phyloP scores from a whole-genome alignment of 176 grass and related monocot genomes.

The Oryza nivara region DNA sequence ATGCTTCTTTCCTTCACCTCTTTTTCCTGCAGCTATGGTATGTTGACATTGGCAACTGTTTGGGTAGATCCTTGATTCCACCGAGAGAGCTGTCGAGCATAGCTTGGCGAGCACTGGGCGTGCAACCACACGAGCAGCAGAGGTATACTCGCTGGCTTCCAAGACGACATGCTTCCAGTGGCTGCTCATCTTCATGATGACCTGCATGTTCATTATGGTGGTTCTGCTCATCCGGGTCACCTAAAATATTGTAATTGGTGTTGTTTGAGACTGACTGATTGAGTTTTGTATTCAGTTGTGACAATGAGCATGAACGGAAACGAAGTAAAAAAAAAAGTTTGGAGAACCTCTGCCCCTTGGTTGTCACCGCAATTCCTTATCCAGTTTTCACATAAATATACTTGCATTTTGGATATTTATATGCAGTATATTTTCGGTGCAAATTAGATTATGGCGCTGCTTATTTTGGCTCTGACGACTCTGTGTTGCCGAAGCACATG shows the following conservation, averaged over 20 bases:
- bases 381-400: background rate
- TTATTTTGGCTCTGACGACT: no score
- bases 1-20: background rate
- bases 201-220: constrained; percentile 88
- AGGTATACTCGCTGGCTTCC: constrained; percentile 67
- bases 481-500: no score
- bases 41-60: background rate
- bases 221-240: constrained; percentile 86
- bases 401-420: no score
- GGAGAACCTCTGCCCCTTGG: background rate
- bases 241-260: background rate
- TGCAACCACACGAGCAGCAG: constrained; percentile 63
- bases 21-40: background rate
- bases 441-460: no score
- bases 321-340: no score
- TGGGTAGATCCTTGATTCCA: constrained; percentile 82
- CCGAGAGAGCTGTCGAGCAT: constrained; percentile 73
- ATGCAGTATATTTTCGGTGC: no score
- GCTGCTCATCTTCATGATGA: constrained; percentile 85
- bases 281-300: background rate
- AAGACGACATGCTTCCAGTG: constrained; percentile 94
- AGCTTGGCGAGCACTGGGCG: constrained; percentile 71
- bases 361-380: background rate
- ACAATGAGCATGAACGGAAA: no score
- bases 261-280: background rate